These are phyloP conservation scores for Neophaeococcomyces mojaviensis DNA, from an alignment of 2,329 filamentous ascomycete genomes.

Conservation along the genomic window DNA sequence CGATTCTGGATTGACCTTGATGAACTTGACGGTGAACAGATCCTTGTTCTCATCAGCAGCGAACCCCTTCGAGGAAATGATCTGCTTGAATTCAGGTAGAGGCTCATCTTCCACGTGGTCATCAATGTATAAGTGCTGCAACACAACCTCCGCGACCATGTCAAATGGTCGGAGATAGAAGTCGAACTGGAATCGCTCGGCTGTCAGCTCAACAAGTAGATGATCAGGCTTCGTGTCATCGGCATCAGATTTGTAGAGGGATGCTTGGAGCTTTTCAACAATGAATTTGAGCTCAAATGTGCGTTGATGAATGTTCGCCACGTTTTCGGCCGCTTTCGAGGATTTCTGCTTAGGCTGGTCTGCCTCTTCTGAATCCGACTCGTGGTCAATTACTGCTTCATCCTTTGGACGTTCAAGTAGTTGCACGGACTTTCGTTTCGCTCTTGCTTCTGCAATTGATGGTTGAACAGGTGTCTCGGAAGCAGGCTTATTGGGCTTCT, in stretches of 20 bases:
- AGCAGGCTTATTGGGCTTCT: slow-evolving; percentile 25
- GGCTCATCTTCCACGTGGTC: slow-evolving; percentile 88
- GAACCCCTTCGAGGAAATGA: slow-evolving; percentile 82
- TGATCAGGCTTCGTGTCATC: slow-evolving; percentile 68
- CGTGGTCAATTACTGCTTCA: slow-evolving; percentile 72
- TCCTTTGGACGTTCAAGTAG: slow-evolving; percentile 50
- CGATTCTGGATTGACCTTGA: slow-evolving; percentile 80
- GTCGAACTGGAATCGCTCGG: slow-evolving; percentile 77
- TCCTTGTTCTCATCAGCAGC: slow-evolving; percentile 64
- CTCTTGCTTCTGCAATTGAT: slow-evolving; percentile 28
- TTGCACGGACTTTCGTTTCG: slow-evolving; percentile 31
- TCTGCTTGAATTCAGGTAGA: slow-evolving; percentile 86
- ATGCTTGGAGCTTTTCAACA: slow-evolving; percentile 88
- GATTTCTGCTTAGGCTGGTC: too few species aligned
- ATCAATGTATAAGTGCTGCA: slow-evolving; percentile 80
- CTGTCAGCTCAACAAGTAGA: slow-evolving; percentile 82
- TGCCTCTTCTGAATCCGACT: slow-evolving; percentile 50
- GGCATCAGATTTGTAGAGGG: slow-evolving; percentile 78
- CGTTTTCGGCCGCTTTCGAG: too few species aligned
- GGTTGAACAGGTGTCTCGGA: slow-evolving; percentile 25
- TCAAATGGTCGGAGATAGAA: slow-evolving; percentile 86
- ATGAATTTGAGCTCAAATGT: slow-evolving; percentile 96
- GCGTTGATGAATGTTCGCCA: slow-evolving; percentile 65
- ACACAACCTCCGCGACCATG: slow-evolving; percentile 83
- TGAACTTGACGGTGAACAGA: slow-evolving; percentile 80